phyloP scores from a whole-genome alignment of 2,329 filamentous ascomycete species.

The Sclerotiophoma versabilis region DNA sequence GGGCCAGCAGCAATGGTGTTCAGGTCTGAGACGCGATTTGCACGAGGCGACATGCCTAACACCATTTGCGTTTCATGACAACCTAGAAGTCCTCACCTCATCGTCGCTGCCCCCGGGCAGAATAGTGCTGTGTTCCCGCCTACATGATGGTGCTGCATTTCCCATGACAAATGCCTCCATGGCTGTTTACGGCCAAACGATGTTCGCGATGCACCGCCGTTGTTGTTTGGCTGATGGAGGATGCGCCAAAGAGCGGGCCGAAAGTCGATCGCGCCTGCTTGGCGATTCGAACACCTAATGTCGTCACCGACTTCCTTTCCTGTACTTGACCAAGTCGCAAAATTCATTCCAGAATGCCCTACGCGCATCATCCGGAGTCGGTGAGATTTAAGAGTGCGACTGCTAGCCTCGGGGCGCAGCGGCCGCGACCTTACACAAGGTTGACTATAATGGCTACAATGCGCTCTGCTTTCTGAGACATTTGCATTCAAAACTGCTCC shows the following conservation, averaged over 20 bases:
- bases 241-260: conserved; percentile 4
- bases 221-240: conserved; percentile 11
- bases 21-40: conserved; percentile 44
- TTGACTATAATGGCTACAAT: conserved; percentile 2
- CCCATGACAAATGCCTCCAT: not conserved
- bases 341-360: conserved; percentile 1
- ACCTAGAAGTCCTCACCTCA: not conserved
- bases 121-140: not conserved
- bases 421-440: conserved; percentile 25
- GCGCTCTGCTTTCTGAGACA: conserved; percentile 2
- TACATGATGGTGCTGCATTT: not conserved
- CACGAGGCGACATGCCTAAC: conserved; percentile 35
- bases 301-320: conserved; percentile 20
- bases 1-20: conserved; percentile 41
- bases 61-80: conserved; percentile 41
- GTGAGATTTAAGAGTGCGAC: conserved; percentile 19
- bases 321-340: conserved; percentile 8
- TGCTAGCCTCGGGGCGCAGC: conserved; percentile 22
- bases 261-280: conserved; percentile 10
- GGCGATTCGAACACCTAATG: conserved; percentile 18
- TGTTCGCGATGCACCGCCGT: conserved; percentile 13
- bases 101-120: not conserved
- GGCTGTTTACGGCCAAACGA: not conserved
- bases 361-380: conserved; percentile 18
- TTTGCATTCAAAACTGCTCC: not conserved